A percentile compares a stretch with the other conserved stretches of the same genome.
These are phyloP conservation scores for Begonia fuchsioides DNA, from an alignment of 306 rosid genomes.

Conservation along the genomic window DNA sequence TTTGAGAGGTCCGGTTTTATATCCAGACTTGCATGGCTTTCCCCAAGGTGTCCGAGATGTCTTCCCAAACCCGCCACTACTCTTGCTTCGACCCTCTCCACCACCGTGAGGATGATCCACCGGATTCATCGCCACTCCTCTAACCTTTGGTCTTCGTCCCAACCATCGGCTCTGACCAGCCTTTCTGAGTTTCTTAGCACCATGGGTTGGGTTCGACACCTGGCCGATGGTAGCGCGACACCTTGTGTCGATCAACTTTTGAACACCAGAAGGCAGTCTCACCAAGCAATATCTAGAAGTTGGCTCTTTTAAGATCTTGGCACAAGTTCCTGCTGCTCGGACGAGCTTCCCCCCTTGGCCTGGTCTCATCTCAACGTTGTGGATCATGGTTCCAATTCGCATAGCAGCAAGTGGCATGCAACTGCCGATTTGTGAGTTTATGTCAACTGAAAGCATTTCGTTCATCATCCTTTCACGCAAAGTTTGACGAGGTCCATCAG, in stretches of 20 bases:
- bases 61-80: slow-evolving; percentile 42
- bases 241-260: slow-evolving; percentile 49
- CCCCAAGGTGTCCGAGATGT: slow-evolving; percentile 72
- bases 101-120: slow-evolving; percentile 90
- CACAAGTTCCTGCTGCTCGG: slow-evolving; percentile 70
- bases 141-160: slow-evolving; percentile 61
- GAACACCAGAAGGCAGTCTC: slow-evolving; percentile 53
- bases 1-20: slow-evolving; percentile 61
- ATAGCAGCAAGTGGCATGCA: slow-evolving; percentile 67
- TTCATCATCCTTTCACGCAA: slow-evolving; percentile 34
- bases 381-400: slow-evolving; percentile 87
- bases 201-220: slow-evolving; percentile 72
- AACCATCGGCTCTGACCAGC: slow-evolving; percentile 80
- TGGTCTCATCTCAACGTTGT: slow-evolving; percentile 63
- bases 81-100: slow-evolving; percentile 76
- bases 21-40: slow-evolving; percentile 68
- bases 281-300: slow-evolving; percentile 36
- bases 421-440: slow-evolving; percentile 68
- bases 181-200: slow-evolving; percentile 50
- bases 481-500: slow-evolving; percentile 7
- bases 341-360: slow-evolving; percentile 91
- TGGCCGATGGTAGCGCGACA: slow-evolving; percentile 67
- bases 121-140: slow-evolving; percentile 88
- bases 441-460: slow-evolving; percentile 47
- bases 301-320: slow-evolving; percentile 80